Base-by-base conservation (phyloP, 371 early-diverging fungal species). In the Lichtheimia corymbifera region DNA sequence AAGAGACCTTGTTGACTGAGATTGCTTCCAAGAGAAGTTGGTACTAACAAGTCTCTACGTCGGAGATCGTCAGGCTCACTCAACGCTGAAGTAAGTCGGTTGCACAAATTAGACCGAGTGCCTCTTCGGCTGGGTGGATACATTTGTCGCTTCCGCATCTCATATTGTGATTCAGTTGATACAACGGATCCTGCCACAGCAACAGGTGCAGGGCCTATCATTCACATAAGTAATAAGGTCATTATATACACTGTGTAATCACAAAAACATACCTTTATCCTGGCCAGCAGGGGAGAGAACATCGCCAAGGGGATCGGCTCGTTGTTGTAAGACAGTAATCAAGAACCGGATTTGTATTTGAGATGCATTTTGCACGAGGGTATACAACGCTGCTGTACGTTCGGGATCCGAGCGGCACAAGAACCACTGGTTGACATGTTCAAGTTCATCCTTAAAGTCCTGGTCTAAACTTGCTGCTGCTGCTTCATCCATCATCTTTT, bases 391-490 rank as follows among this genome's bases (percentile, higher is more conserved):
- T 17, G 96, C 91, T 18, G 96, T 97, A 50, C 95, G 80, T 75
- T 97, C 98, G 20, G 94, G 90, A 67, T 96, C 96, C 0, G 92
- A 85, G 58, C 96, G 82, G 30, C 93, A 93, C 14, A 81, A 82
- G 74, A 97, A 94, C 98, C 98, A 97, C 62, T 94, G 90, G 65
- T 97, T 96, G 51, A 97, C 92, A 50, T 94, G 93, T 40, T 88
- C 84, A 45, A 97, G 83, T 73, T 97, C 98, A 55, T 97, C 96
- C 68, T 92, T 90, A 68, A 97, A 97, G 57, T 85, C 87, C 58
- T 92, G 93, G 75, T 96, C 96, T 58, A 96, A 75, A 69, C 92
- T 94, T 28, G 93, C 91, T n/a, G 83, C 85, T 18, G 95, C 93
- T 87, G 96, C 95, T 58, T 94, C 93, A 71, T 97, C 96, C n/a